Conservation (phyloP, 2,329 filamentous ascomycete genomes). For the Aureobasidium subglaciale region DNA sequence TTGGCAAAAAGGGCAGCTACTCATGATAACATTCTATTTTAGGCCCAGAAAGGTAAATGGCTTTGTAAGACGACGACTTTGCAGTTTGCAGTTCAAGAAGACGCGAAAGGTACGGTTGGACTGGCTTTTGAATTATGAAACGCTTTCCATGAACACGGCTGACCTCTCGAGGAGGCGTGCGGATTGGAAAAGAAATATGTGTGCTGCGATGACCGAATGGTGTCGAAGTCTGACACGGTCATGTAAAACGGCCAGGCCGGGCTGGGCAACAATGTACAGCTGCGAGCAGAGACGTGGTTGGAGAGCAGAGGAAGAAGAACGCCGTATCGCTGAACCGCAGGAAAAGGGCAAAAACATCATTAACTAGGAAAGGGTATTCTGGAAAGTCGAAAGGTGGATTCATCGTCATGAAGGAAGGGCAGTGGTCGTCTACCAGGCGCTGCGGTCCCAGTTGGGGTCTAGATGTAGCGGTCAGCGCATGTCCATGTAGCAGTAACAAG, state of each 20-base stretch:
- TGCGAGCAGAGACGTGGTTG: neutral
- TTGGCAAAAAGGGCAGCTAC: neutral
- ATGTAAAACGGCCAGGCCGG: neutral
- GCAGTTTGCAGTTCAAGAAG: too few relatives aligned
- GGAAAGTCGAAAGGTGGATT: neutral
- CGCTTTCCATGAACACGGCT: too few relatives aligned
- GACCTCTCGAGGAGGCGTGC: too few relatives aligned
- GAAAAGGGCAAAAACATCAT: conserved; percentile 1
- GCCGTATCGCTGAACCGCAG: conserved; percentile 17
- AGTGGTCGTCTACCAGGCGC: conserved; percentile 58
- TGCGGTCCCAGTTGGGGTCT: conserved; percentile 88
- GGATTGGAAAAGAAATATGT: neutral
- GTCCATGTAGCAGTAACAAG: neutral
- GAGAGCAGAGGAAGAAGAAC: conserved; percentile 12
- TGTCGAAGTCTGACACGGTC: neutral
- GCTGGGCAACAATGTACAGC: conserved; percentile 1
- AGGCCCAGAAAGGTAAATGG: too few relatives aligned
- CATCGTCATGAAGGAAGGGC: neutral
- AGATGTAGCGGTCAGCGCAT: neutral
- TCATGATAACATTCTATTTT: too few relatives aligned
- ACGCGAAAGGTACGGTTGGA: too few relatives aligned
- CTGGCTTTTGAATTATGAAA: too few relatives aligned
- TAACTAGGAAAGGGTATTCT: conserved; percentile 5
- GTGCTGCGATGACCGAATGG: neutral
- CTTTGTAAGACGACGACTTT: too few relatives aligned